These are phyloP conservation scores for Apiospora sp. DNA, from an alignment of 2,329 filamentous ascomycete species.

Conservation along the genomic window DNA sequence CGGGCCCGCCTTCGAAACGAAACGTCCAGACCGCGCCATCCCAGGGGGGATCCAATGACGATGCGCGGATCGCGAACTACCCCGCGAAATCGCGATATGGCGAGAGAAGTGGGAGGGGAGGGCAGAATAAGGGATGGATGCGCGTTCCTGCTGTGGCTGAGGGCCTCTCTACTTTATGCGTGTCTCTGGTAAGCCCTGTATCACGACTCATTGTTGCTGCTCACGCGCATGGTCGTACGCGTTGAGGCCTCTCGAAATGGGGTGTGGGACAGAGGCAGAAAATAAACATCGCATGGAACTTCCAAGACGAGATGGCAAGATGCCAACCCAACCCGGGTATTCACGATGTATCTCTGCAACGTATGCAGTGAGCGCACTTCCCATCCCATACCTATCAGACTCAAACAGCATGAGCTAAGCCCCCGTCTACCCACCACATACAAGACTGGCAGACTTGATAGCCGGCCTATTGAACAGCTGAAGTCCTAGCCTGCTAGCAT, in stretches of 20 bases:
- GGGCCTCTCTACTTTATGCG: conserved; percentile 17
- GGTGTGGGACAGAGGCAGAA: not conserved
- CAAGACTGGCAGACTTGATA: not conserved
- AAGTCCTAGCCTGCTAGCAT: not conserved
- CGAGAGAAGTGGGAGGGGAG: not conserved
- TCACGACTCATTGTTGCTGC: conserved; percentile 6
- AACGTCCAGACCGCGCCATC: conserved; percentile 11
- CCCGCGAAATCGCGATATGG: conserved; percentile 13
- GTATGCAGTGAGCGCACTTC: not conserved
- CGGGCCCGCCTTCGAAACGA: conserved; percentile 17
- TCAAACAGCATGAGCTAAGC: conserved; percentile 1
- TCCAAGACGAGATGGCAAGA: not conserved
- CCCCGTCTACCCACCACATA: not conserved
- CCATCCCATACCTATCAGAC: not conserved
- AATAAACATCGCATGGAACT: conserved; percentile 10
- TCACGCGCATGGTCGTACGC: not conserved
- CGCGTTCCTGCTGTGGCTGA: conserved; percentile 20
- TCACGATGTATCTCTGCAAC: not conserved
- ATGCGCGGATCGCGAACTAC: conserved; percentile 15
- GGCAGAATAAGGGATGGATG: not conserved
- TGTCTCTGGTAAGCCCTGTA: conserved; percentile 17
- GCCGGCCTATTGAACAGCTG: conserved; percentile 2
- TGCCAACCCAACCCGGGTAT: not conserved
- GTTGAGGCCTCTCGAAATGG: not conserved
- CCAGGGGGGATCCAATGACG: not conserved